Evolutionary conservation across 768 basidiomycete genomes (phyloP), one percentile per base, ranked within the genome.

Genomic region (Hericium coralloides): DNA sequence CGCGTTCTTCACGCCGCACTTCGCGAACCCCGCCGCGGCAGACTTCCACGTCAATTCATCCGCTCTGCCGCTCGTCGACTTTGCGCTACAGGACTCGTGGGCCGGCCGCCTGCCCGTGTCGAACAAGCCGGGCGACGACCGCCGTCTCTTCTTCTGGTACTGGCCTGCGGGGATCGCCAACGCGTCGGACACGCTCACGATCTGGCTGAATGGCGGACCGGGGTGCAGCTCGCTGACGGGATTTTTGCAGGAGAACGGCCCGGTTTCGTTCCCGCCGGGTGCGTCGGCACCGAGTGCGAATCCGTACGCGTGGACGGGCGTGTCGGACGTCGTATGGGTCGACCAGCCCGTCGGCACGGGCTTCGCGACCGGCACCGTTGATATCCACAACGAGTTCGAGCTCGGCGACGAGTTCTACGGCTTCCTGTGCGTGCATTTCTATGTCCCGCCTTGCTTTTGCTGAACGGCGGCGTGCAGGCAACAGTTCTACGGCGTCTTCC

Each of bases 161-260:
- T 41, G 39, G 39, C 39, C 39, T 10, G 12, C 39, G 39, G 39
- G 3, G 9, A 12, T 14, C 14, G 3, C 39, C 12, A 41, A 12
- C 9, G 39, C 12, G 39, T 14, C 14, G 14, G 39, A 41, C n/a
- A 14, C 57, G 12, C 47, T 58, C n/a, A 50, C 52, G 1, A 17
- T 49, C 20, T 58, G 57, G 57, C 52, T 58, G 14, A 53, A 43
- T 66, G 86, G 86, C 36, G 85, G 86, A 2, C 86, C 86, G 0
- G 85, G 86, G 23, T 87, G 86, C 60, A 86, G 84, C 9, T 84
- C 85, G 4, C 70, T 87, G 2, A 83, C 86, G 64, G 86, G 86
- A 10, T 72, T 87, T 52, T 64, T 87, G 6, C 85, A 88, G 66
- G 86, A 89, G 63, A 89, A 88, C 60, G 86, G 86, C 17, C 67